phyloP scores from a whole-genome alignment of 352 stramenopile species.

The Hyaloperonospora arabidopsidis region DNA sequence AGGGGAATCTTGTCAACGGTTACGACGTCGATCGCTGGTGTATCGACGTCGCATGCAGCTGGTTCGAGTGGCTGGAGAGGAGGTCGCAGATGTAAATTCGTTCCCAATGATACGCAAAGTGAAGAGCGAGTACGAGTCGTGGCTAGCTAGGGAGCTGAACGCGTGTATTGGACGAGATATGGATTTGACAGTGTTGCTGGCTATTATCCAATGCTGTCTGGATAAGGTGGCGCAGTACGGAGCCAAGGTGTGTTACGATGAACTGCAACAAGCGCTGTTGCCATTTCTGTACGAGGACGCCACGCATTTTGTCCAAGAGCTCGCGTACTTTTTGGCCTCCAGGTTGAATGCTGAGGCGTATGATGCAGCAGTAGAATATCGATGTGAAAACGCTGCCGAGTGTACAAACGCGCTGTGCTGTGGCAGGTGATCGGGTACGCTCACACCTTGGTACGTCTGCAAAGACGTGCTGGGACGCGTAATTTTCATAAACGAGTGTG shows the following conservation, averaged over 20 bases:
- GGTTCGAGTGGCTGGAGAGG: conserved; percentile 35
- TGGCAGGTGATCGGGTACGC: conserved; percentile 6
- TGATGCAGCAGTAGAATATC: conserved; percentile 54
- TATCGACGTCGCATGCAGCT: conserved; percentile 49
- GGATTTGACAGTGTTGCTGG: conserved; percentile 58
- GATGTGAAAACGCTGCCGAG: conserved; percentile 35
- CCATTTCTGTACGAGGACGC: conserved; percentile 66
- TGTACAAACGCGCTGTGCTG: conserved; percentile 40
- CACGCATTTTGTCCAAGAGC: conserved; percentile 46
- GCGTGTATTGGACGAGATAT: conserved; percentile 62
- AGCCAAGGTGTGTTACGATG: conserved; percentile 30
- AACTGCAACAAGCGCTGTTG: conserved; percentile 41
- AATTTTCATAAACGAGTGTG: conserved; percentile 17
- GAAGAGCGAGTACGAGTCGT: conserved; percentile 47
- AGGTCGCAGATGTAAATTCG: conserved; percentile 12
- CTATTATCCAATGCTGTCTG: conserved; percentile 53
- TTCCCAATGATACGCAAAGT: conserved; percentile 43
- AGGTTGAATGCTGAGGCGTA: conserved; percentile 63
- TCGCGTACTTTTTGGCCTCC: conserved; percentile 58
- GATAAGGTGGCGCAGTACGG: conserved; percentile 41
- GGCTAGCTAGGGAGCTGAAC: conserved; percentile 52
- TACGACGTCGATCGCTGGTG: conserved; percentile 43
- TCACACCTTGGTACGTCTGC: conserved; percentile 6
- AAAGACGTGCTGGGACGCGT: conserved; percentile 10
- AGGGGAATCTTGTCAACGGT: conserved; percentile 9